Conservation (phyloP, 495 filamentous ascomycete genomes). For the Venustampulla echinocandica region DNA sequence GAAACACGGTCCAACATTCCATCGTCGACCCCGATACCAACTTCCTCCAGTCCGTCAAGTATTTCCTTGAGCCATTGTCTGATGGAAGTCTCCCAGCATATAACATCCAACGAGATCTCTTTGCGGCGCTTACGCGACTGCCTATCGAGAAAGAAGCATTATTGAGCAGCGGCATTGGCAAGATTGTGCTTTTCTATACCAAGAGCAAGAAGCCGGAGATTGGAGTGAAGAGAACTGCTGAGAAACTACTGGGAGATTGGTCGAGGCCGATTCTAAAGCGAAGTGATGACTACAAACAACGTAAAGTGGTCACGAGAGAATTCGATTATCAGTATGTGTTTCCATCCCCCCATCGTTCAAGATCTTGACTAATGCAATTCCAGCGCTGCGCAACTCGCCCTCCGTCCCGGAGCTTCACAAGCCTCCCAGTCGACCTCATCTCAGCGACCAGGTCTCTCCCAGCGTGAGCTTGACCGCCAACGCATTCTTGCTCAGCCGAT, state of each 20-base stretch:
- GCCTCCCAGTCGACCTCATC: conserved; percentile 35
- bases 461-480: conserved; percentile 51
- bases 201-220: conserved; percentile 81
- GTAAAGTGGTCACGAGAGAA: conserved; percentile 47
- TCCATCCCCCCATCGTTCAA: background rate
- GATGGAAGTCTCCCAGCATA: conserved; percentile 91
- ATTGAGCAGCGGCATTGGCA: conserved; percentile 86
- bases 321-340: conserved; percentile 43
- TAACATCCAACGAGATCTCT: conserved; percentile 92
- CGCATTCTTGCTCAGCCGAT: conserved; percentile 60
- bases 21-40: conserved; percentile 93
- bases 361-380: conserved; percentile 26
- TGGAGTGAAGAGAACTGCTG: conserved; percentile 85
- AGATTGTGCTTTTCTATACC: conserved; percentile 92
- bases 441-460: conserved; percentile 35
- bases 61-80: conserved; percentile 93
- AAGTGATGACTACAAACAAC: conserved; percentile 85
- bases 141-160: conserved; percentile 85
- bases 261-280: conserved; percentile 90
- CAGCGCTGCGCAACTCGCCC: conserved; percentile 14
- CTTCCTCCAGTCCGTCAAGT: conserved; percentile 85
- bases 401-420: conserved; percentile 22
- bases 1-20: conserved; percentile 68
- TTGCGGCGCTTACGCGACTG: conserved; percentile 67
- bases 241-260: conserved; percentile 88